Base-by-base conservation (phyloP, 2,329 filamentous ascomycete species). In the Aspergillus terreus region DNA sequence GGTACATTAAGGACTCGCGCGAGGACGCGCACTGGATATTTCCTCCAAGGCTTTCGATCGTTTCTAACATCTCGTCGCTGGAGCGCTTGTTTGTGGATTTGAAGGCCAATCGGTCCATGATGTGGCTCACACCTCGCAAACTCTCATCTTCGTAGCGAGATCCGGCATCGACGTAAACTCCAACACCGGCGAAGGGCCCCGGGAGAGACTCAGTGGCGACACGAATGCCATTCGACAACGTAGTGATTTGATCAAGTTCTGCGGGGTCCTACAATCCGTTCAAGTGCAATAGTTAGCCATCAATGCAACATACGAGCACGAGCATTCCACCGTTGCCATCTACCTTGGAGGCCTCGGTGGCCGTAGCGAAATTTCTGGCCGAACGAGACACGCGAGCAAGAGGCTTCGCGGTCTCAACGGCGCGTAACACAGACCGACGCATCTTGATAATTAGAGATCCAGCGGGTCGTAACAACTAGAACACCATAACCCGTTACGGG, bases 21-120 rank as follows among this genome's bases (percentile, higher is more conserved):
- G 91, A 95, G 1, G 92, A 96, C 10, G 92, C 92, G 74, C 94
- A 99, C 74, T 97, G 92, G 53, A 99, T 92, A 70, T 96, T 96
- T 30, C 94, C 94, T 33, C 94, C 94, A 3, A 99, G 78, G 0
- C 85, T 86, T 73, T 97, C 94, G 32, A 96, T 81, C 32, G 85
- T 80, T 71, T 96, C 90, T 17, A 96, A 78, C 85, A 97, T 94
- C 61, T 91, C 79, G 71, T 96, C 92, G 50, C 85, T 84, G 0
- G 83, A 83, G 54, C 85, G 84, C 33, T 78, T 76, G 32, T 81
- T 81, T 0, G 94, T 97, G 19, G 83, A 85, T 64, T 97, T 97
- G 81, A 97, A 99, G 30, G 94, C 94, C 36, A 99, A 75, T 4
- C 94, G 83, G 72, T 99, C 94, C 80, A 96, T 88, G 61, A 99